Evolutionary conservation across 306 rosid species (phyloP), one percentile per base, ranked within the genome.

Genomic region (Inga laurina): DNA sequence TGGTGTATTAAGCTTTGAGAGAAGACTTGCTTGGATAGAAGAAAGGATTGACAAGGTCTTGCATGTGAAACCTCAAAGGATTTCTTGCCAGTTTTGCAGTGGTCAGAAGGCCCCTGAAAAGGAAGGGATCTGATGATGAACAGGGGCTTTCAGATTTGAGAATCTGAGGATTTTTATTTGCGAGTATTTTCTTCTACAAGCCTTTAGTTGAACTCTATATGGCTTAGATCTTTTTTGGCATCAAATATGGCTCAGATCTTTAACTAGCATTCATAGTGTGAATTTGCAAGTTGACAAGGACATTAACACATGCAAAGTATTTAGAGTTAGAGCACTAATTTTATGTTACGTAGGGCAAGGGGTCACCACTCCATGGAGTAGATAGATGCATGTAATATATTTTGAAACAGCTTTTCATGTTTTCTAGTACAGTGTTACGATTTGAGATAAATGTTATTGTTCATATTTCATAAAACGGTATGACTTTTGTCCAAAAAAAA

Each of bases 11-110:
- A 89, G 88, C 82, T 84, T 93, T 72, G 98, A 93, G 86, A 95
- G 84, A 88, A 89, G 94, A 84, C 88, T 93, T 80, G 87, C 88
- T 51, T 92, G 97, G 98, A 61, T 92, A 54, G 98, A 94, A 82
- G 84, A 85, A 16, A 82, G 88, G 82, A 85, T 88, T 64, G 54
- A 84, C 52, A 83, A 86, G 54, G 85, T 91, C 81, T 80, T 95
- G 81, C 88, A 76, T 48, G 72, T 81, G 35, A 88, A 81, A 59
- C 90, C 90, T 81, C 73, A 93, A 11, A 77, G n/a, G 35, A 9
- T 84, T 67, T 88, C 94, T 65, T 95, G 98, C 73, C 83, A 90
- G 83, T 89, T 90, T 82, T 93, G 97, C 48, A 86, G 82, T 72
- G 75, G 21, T 44, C 78, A 39, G 78, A 35, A 74, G 65, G 73